phyloP scores from a whole-genome alignment of 2,329 filamentous ascomycete genomes.

The Ophiostoma australiae region DNA sequence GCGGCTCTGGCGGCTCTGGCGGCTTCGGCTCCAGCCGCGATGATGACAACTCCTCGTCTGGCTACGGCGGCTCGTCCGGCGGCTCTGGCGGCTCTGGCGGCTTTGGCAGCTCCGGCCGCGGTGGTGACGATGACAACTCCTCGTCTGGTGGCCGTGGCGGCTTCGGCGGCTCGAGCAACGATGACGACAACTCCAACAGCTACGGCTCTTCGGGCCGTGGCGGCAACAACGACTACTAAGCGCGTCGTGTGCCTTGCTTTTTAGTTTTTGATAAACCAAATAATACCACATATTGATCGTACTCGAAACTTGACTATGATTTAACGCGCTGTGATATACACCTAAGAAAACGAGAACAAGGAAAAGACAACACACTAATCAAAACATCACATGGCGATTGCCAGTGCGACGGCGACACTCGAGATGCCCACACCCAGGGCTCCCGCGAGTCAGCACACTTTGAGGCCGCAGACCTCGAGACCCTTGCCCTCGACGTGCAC shows the following conservation, averaged over 20 bases:
- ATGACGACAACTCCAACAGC: slow-evolving; percentile 26
- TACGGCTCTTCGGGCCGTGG: slow-evolving; percentile 25
- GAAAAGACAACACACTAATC: background rate
- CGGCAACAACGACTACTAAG: slow-evolving; percentile 25
- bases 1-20: slow-evolving; percentile 21
- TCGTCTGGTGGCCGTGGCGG: slow-evolving; percentile 26
- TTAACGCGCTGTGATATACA: background rate
- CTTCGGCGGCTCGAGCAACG: slow-evolving; percentile 12
- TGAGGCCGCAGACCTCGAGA: slow-evolving; percentile 69
- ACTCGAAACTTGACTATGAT: background rate
- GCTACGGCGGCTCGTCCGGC: slow-evolving; percentile 20
- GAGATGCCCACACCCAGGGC: background rate
- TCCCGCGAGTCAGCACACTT: slow-evolving; percentile 52
- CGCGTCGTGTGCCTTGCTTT: background rate
- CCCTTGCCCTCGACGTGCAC: slow-evolving; percentile 58
- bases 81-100: slow-evolving; percentile 24
- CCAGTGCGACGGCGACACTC: background rate
- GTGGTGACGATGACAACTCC: slow-evolving; percentile 27
- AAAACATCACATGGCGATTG: background rate
- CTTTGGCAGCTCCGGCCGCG: slow-evolving; percentile 25
- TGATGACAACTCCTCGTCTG: background rate
- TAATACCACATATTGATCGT: background rate
- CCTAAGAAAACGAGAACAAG: background rate
- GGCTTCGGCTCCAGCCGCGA: slow-evolving; percentile 15
- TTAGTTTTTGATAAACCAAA: background rate